Conservation (phyloP, 164 flowering plant genomes). For the Tinospora cordifolia region DNA sequence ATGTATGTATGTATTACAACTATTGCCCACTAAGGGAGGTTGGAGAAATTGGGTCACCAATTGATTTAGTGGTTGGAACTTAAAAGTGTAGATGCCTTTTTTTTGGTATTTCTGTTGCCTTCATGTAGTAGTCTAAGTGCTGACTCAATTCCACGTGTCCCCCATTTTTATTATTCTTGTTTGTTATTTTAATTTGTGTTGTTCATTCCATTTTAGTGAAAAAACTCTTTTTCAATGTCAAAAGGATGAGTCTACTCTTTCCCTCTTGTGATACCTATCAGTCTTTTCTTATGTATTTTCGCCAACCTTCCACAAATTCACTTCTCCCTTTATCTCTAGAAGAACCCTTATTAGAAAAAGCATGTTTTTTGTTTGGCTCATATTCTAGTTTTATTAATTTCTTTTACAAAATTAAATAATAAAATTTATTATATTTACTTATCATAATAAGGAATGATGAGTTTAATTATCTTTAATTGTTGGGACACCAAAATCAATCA, state of each 20-base stretch:
- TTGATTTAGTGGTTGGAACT: slow-evolving; percentile 2
- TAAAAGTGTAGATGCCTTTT: neutral
- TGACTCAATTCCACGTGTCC: slow-evolving; percentile 4
- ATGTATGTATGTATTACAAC: neutral
- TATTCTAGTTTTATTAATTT: too few relatives aligned
- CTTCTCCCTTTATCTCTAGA: too few relatives aligned
- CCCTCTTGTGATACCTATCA: neutral
- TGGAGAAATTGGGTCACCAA: neutral
- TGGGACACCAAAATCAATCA: too few relatives aligned
- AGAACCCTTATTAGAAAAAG: neutral
- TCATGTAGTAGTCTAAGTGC: neutral
- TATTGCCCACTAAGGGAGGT: neutral
- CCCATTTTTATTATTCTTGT: neutral
- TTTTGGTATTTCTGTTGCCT: neutral
- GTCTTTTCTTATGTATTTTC: neutral
- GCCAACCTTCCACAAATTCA: neutral
- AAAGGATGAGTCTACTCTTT: neutral
- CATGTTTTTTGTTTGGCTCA: neutral
- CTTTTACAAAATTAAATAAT: too few relatives aligned
- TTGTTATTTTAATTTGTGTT: neutral
- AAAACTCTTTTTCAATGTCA: neutral
- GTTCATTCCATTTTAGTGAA: too few relatives aligned
- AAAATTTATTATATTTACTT: too few relatives aligned
- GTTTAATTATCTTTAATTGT: too few relatives aligned
- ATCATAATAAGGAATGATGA: too few relatives aligned